Evolutionary conservation across 2,329 filamentous ascomycete genomes (phyloP).

Genomic region (Colletotrichum sp.): DNA sequence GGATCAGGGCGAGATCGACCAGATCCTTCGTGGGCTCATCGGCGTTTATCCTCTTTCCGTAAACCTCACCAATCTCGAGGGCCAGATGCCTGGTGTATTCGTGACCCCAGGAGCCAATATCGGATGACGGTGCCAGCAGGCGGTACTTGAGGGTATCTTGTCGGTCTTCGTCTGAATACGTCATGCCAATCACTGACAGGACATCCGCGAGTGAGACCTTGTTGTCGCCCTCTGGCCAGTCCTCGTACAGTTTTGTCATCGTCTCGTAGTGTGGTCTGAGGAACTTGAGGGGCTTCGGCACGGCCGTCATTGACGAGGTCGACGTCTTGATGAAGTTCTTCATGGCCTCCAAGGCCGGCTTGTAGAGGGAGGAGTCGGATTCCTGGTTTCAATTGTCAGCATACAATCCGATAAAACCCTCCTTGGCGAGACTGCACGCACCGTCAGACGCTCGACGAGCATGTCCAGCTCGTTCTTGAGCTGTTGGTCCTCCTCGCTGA

Average conservation of each 20-base stretch:
- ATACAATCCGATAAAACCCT: neutral
- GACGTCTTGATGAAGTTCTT: slow-evolving; percentile 99
- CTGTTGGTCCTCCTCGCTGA: slow-evolving; percentile 97
- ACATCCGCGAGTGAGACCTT: slow-evolving; percentile 94
- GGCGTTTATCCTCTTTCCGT: slow-evolving; percentile 82
- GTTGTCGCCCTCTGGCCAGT: slow-evolving; percentile 83
- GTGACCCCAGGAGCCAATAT: slow-evolving; percentile 97
- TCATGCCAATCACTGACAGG: slow-evolving; percentile 97
- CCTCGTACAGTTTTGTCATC: slow-evolving; percentile 84
- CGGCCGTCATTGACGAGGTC: slow-evolving; percentile 98
- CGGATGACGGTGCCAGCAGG: slow-evolving; percentile 84
- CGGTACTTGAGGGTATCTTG: slow-evolving; percentile 97
- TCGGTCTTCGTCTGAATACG: slow-evolving; percentile 94
- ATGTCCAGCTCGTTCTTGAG: slow-evolving; percentile 98
- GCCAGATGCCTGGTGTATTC: slow-evolving; percentile 97
- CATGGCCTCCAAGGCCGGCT: slow-evolving; percentile 91
- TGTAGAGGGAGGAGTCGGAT: slow-evolving; percentile 85
- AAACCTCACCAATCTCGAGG: slow-evolving; percentile 94
- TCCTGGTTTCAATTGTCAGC: slow-evolving; percentile 60
- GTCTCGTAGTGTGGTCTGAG: slow-evolving; percentile 95
- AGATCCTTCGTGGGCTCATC: slow-evolving; percentile 87
- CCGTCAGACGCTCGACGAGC: slow-evolving; percentile 93
- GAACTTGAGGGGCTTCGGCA: slow-evolving; percentile 98
- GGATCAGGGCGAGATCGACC: slow-evolving; percentile 79
- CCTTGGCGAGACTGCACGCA: slow-evolving; percentile 41